phyloP scores from a whole-genome alignment of 2,329 filamentous ascomycete genomes.

The Plenodomus lindquistii region DNA sequence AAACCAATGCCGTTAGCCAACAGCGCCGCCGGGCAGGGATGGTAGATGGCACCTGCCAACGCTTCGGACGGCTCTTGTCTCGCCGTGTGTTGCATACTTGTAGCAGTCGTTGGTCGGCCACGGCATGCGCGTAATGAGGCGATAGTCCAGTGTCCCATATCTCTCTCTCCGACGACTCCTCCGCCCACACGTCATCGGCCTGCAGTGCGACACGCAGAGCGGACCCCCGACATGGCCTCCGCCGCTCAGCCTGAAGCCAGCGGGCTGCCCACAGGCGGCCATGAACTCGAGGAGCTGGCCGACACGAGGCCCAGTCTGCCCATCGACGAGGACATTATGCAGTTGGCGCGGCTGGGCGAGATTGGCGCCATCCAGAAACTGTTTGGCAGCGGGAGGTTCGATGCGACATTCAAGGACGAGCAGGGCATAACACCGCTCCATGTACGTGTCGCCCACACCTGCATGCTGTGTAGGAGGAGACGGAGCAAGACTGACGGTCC shows the following conservation, averaged over 20 bases:
- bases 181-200: background rate
- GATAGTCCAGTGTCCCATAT: too few species aligned
- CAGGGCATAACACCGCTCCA: slow-evolving; percentile 96
- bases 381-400: slow-evolving; percentile 79
- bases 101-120: too few species aligned
- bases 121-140: background rate
- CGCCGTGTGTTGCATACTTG: too few species aligned
- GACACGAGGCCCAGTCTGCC: slow-evolving; percentile 47
- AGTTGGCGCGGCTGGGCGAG: slow-evolving; percentile 86
- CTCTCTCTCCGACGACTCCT: background rate
- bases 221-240: slow-evolving; percentile 35
- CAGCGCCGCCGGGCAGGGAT: background rate
- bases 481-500: slow-evolving; percentile 9
- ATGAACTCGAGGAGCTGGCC: slow-evolving; percentile 45
- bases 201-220: slow-evolving; percentile 9
- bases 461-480: background rate
- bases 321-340: slow-evolving; percentile 86
- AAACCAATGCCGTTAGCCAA: background rate
- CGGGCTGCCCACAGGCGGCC: slow-evolving; percentile 27
- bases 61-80: too few species aligned
- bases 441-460: slow-evolving; percentile 56
- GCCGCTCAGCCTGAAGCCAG: slow-evolving; percentile 23
- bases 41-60: too few species aligned
- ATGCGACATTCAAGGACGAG: slow-evolving; percentile 81
- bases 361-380: slow-evolving; percentile 84